Evolutionary conservation across 176 grass and related monocot genomes (phyloP), one percentile per base, ranked within the genome.

Genomic region (Oryza australiensis): DNA sequence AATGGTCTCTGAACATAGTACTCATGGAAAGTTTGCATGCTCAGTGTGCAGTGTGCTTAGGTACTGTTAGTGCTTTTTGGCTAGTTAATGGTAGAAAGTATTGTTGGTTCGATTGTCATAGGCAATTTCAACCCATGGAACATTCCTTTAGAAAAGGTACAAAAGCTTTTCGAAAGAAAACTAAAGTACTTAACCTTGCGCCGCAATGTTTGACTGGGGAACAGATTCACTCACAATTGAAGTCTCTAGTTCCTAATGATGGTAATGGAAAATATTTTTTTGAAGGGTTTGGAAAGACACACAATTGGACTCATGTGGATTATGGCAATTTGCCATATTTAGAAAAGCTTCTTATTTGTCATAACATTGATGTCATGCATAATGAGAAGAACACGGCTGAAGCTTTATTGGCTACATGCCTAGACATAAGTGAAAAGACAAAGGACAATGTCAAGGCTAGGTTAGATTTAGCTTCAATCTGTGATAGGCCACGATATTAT

Each of bases 11-110:
- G 20, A 51, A 10, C 30, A 76, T 13, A 60, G 51, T 23, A 76
- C 73, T 18, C 33, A 75, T 75, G 73, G 49, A n/a, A 75, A 60
- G 29, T 75, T 75, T 75, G 73, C 73, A 60, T 75, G 73, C 23
- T 30, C 49, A 35, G 5, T 75, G 49, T 75, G 29, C 49, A 35
- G 5, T 75, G 49, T 75, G 29, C 20, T 75, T 75, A n/a, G 5
- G 3, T 3, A 55, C 26, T n/a, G 40, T 72, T 45, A 45, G 38
- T 46, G 16, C 72, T 55, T 32, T 74, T 57, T 74, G 72, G 72
- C 3, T 55, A 74, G 72, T 57, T 0, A 57, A 74, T 57, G 28
- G 72, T 20, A 5, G 7, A 0, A 57, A 55, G 46, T 57, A 74
- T 57, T 55, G 48, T 34, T 74, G 72, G 48, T 57, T 74, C 57